Base-by-base conservation (phyloP, 2,329 filamentous ascomycete species). In the Hymenoscyphus infarciens region DNA sequence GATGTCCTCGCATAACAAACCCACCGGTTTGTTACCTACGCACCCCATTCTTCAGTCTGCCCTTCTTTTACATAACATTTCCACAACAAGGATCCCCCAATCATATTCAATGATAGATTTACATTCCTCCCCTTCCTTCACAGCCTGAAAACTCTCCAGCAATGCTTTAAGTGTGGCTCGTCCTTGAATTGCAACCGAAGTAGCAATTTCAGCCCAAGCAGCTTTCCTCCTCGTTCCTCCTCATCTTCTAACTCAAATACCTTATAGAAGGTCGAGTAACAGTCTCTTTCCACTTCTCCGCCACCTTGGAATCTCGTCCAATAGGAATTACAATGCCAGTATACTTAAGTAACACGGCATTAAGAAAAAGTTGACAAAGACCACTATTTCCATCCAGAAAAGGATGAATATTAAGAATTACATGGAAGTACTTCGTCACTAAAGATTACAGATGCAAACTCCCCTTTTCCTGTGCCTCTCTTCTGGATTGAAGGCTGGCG, bases 401-500 rank as follows among this genome's bases (percentile, higher is more conserved):
- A 13, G 42, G 57, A 35, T 59, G 42, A 13, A 53, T 53, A 19
- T 59, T 53, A 11, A 59, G 16, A 13, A 53, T 25, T 5, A 3
- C 19, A 22, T 53, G 42, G 19, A 11, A 52, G 11, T 42, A 45
- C 35, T 59, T 53, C 25, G 39, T 27, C 25, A 42, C 57, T 11
- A 59, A 16, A 2, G 15, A n/a, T 8, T 31, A 59, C 0, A 27
- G 57, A 45, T 59, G 38, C 7, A 59, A 25, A 16, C 5, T 8
- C 3, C 39, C 39, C 10, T 52, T 22, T 22, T 13, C 16, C 35
- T 35, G 25, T 1, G 57, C 57, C n/a, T n/a, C 15, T 13, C 22
- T 11, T 59, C 61, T 2, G 16, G 2, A 74, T 64, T 64, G 27
- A 62, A 57, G 5, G 68, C 62, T 2, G 13, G 4, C 1, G 74